These are phyloP conservation scores for Neurospora tetraspora DNA, from an alignment of 495 filamentous ascomycete species.

Conservation along the genomic window DNA sequence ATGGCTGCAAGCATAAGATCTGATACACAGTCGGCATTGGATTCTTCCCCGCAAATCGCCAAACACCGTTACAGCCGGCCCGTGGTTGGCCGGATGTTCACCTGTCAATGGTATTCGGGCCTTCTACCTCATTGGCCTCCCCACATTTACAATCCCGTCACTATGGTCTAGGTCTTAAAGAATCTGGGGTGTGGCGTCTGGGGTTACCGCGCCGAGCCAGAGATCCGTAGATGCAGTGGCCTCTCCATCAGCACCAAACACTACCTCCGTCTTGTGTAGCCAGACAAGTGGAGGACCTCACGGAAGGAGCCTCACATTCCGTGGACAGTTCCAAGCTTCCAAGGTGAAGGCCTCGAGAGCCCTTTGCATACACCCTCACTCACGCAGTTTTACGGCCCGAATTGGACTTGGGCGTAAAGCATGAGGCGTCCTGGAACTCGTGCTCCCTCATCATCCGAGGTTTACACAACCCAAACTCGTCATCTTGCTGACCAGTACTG, in stretches of 20 bases:
- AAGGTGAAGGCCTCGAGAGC: background rate
- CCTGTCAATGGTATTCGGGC: conserved; percentile 3
- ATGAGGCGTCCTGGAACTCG: background rate
- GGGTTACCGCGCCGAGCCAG: background rate
- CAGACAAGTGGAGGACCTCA: background rate
- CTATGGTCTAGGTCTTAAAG: background rate
- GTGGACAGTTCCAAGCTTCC: background rate
- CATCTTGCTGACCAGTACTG: background rate
- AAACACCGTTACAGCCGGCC: background rate
- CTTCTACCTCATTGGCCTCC: background rate
- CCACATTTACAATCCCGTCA: background rate
- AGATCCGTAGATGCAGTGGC: background rate
- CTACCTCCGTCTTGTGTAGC: background rate
- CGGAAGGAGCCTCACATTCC: background rate
- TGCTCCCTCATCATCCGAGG: background rate
- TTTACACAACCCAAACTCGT: background rate
- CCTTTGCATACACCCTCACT: background rate
- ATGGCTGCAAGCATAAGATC: background rate
- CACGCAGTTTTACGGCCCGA: background rate
- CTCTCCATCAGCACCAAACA: background rate
- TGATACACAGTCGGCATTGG: background rate
- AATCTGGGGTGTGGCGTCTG: background rate
- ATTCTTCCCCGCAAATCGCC: background rate
- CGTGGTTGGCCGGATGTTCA: background rate
- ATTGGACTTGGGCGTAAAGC: background rate